phyloP scores from a whole-genome alignment of 208 protist species.

The Trypanosoma lewisi region DNA sequence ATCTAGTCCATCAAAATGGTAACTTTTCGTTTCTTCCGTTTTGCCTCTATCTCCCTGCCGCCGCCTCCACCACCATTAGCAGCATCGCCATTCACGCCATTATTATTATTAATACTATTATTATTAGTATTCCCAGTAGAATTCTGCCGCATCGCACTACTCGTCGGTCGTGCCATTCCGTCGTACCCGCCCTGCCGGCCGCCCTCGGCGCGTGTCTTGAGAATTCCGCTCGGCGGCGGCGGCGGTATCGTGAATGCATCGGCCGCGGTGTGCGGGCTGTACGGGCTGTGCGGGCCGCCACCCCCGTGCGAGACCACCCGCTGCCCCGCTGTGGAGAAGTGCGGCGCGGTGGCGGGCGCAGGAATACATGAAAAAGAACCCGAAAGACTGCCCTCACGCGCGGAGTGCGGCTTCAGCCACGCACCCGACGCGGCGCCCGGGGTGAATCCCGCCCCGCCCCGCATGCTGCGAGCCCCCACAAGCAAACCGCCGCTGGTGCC shows the following conservation, averaged over 20 bases:
- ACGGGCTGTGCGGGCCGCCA: background rate
- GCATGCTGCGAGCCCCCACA: background rate
- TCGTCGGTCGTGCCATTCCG: conserved; percentile 3
- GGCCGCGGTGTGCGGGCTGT: background rate
- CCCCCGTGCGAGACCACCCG: background rate
- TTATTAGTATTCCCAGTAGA: conserved; percentile 32
- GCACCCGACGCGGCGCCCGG: background rate
- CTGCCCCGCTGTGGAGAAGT: background rate
- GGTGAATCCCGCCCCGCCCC: conserved; percentile 9
- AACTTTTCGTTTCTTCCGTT: conserved; percentile 41
- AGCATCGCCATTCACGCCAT: background rate
- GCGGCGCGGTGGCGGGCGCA: background rate
- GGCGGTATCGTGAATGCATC: background rate
- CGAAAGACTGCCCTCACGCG: background rate
- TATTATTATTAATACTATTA: conserved; percentile 9
- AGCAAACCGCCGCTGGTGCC: background rate
- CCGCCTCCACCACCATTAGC: too few relatives aligned
- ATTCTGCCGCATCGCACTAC: conserved; percentile 35
- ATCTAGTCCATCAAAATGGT: conserved; percentile 54
- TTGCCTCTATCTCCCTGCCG: conserved; percentile 9
- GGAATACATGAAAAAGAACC: too few relatives aligned
- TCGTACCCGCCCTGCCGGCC: conserved; percentile 16
- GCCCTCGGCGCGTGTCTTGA: conserved; percentile 6
- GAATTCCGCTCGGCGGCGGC: conserved; percentile 8
- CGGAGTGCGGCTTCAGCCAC: background rate